Evolutionary conservation across 805 yeast genomes (phyloP), one percentile per base, ranked within the genome.

Genomic region (Candida koratica): DNA sequence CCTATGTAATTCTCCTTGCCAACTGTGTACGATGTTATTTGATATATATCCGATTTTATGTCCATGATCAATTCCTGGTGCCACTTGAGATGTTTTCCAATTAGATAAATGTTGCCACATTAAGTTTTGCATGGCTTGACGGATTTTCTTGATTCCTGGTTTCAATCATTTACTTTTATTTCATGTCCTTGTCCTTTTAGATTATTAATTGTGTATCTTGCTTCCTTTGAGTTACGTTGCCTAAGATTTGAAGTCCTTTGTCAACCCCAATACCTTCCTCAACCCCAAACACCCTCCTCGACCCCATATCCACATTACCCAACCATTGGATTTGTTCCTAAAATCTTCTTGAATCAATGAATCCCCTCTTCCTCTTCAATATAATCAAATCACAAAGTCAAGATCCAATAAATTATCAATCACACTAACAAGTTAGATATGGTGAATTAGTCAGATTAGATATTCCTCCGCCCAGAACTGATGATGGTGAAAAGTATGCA

Each of bases 381-480:
- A 34, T 34, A 34, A 34, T 34, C 25, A 24, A 34, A 30, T 18
- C 23, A 36, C 22, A 18, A 34, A 27, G 17, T 27, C 32, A 34
- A 34, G 18, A 17, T 20, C 18, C 23, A 34, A 41, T 37, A n/a
- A 25, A 27, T 4, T 17, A 6, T 22, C 27, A 31, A 31, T 10
- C 6, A 24, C 35, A 24, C 35, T 32, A 32, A 32, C 35, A 32
- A 15, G 17, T 17, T 49, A 76, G 81, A 53, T 73, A 48, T 44
- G 84, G 84, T 33, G 69, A 67, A 45, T 60, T 79, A 28, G 73
- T 74, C 33, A 67, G 80, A 56, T 72, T 78, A 34, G 80, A 73
- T 44, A 73, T 78, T 31, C 77, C 82, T 27, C 83, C 83, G 37
- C 79, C 82, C 41, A 71, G 77, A 55, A 64, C 72, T 18, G 71